Evolutionary conservation across 2,329 filamentous ascomycete genomes (phyloP).

Genomic region (Aspergillus sp.): DNA sequence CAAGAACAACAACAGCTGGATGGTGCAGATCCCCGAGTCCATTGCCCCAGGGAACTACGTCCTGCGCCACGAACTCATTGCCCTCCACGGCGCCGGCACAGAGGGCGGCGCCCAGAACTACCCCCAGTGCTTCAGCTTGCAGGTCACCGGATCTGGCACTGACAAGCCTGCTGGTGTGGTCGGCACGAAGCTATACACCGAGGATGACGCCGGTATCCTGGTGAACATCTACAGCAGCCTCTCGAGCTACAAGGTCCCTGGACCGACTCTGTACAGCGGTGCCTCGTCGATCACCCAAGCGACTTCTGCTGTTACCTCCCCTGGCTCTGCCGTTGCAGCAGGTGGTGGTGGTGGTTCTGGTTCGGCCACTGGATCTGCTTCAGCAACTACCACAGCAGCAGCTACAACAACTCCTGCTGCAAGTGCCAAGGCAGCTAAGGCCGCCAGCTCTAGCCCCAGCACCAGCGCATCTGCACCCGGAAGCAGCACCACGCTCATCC

Average conservation of each 20-base stretch:
- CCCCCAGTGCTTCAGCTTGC: slow-evolving; percentile 58
- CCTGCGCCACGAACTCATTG: slow-evolving; percentile 54
- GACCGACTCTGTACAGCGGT: slow-evolving; percentile 16
- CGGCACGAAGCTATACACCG: slow-evolving; percentile 55
- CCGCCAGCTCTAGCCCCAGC: no score
- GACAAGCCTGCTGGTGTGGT: slow-evolving; percentile 45
- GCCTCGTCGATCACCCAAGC: slow-evolving; percentile 17
- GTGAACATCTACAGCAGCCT: slow-evolving; percentile 53
- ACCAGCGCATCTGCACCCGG: no score
- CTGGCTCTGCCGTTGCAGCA: slow-evolving; percentile 8
- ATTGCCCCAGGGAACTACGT: slow-evolving; percentile 53
- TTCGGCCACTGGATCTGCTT: not conserved
- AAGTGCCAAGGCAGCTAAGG: not conserved
- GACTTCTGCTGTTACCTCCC: slow-evolving; percentile 15
- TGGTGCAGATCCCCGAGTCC: slow-evolving; percentile 45
- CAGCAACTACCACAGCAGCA: not conserved
- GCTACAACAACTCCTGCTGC: not conserved
- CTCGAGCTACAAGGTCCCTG: slow-evolving; percentile 15
- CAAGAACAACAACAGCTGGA: slow-evolving; percentile 49
- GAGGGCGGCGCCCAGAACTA: slow-evolving; percentile 51
- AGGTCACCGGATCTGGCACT: slow-evolving; percentile 54
- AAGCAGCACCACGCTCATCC: no score
- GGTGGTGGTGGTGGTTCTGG: not conserved
- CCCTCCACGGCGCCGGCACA: slow-evolving; percentile 44
- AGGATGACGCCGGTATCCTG: slow-evolving; percentile 55